A percentile compares a stretch with the other conserved stretches of the same genome.
These are phyloP conservation scores for Phytophthora fragariaefolia DNA, from an alignment of 352 stramenopile genomes.

Conservation along the genomic window DNA sequence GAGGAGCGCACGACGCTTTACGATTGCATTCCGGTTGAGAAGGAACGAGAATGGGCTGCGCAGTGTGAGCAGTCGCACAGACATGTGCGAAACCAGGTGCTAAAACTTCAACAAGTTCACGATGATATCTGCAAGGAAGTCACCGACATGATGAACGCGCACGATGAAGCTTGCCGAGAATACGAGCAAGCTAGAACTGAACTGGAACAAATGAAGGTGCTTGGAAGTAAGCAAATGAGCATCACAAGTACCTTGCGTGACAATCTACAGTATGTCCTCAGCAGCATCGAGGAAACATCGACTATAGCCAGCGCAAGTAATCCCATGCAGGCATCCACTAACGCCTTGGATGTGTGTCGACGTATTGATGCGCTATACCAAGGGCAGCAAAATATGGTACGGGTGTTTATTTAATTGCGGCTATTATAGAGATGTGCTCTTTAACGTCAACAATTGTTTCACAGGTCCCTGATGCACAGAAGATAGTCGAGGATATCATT, in stretches of 20 bases:
- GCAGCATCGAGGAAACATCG: conserved; percentile 73
- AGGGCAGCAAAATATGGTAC: conserved; percentile 76
- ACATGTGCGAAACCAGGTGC: conserved; percentile 67
- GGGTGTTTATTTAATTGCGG: no score
- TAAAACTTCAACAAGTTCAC: conserved; percentile 68
- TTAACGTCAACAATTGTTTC: no score
- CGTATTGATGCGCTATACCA: conserved; percentile 83
- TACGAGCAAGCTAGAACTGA: conserved; percentile 55
- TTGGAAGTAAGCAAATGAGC: conserved; percentile 49
- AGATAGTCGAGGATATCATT: conserved; percentile 69
- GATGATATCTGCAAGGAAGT: conserved; percentile 78
- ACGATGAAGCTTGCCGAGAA: conserved; percentile 50
- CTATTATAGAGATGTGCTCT: no score
- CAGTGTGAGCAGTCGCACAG: conserved; percentile 83
- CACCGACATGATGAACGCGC: conserved; percentile 48
- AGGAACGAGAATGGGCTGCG: conserved; percentile 77
- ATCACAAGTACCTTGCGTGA: conserved; percentile 72
- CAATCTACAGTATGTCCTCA: conserved; percentile 72
- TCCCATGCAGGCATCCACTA: conserved; percentile 83
- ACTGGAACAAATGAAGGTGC: conserved; percentile 57
- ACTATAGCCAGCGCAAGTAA: conserved; percentile 58
- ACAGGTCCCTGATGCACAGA: conserved; percentile 73
- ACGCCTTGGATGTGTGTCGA: conserved; percentile 82
- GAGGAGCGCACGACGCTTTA: conserved; percentile 70
- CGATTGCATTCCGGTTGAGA: conserved; percentile 84